A percentile compares a stretch with the other conserved stretches of the same genome.
Conservation (phyloP, 1,284 basidiomycete genomes). For the Laetiporus sulphureus region DNA sequence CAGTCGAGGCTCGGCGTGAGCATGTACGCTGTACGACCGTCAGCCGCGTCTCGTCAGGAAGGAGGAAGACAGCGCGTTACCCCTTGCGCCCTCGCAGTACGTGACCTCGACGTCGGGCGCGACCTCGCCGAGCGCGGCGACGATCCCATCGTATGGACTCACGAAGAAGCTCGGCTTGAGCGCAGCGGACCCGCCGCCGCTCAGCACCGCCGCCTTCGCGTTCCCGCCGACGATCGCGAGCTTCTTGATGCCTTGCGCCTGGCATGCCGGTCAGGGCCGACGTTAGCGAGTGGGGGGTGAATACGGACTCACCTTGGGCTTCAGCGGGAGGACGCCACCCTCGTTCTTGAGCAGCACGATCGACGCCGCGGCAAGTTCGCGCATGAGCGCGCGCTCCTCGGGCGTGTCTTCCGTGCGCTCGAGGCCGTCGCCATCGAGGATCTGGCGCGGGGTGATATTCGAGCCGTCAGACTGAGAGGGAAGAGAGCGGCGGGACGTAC, state of each 20-base stretch:
- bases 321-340: conserved; percentile 51
- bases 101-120: conserved; percentile 43
- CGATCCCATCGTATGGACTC: conserved; percentile 67
- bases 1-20: conserved; percentile 59
- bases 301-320: conserved; percentile 24
- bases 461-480: neutral
- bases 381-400: conserved; percentile 55
- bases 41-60: neutral
- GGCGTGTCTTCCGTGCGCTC: conserved; percentile 57
- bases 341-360: conserved; percentile 77
- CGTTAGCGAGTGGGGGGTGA: neutral
- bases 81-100: conserved; percentile 57
- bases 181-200: conserved; percentile 73
- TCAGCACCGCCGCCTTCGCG: conserved; percentile 59
- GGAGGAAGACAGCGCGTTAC: conserved; percentile 23
- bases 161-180: conserved; percentile 69
- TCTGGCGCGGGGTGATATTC: conserved; percentile 25
- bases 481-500: conserved; percentile 25
- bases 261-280: neutral
- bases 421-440: conserved; percentile 59
- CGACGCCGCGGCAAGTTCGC: conserved; percentile 53
- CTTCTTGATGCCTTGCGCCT: conserved; percentile 42
- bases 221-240: conserved; percentile 76
- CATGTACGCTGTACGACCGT: conserved; percentile 41
- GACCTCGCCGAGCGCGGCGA: conserved; percentile 36